Base-by-base conservation (phyloP, 129 eudicot species). In the Silybum marianum region DNA sequence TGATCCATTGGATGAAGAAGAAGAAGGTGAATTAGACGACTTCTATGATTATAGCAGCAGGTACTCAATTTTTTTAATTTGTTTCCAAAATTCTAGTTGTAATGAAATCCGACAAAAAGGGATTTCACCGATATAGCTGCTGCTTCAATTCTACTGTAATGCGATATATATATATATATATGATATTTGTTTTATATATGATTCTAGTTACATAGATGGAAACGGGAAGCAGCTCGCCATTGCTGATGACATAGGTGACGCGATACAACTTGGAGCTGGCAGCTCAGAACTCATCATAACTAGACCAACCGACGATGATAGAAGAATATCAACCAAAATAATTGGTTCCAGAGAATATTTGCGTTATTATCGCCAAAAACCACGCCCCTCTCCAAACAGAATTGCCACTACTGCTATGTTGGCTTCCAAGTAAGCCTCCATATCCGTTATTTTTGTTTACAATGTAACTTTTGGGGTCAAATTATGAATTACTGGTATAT, bases 301-400 rank as follows among this genome's bases (percentile, higher is more conserved):
- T 73, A 88, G 76, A 25, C 51, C 40, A 71, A 87, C 85, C 18
- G 78, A 78, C 12, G 80, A 86, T 67, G 36, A 32, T 32, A 40
- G 36, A 32, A 74, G 85, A 71, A 68, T 71, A 28, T 87, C 88
- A 19, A 85, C 92, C 10, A 93, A 81, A 83, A 80, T 91, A 72
- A 88, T 96, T n/a, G 99, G 99, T 3, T 96, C 99, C 3, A 87
- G 99, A 78, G 99, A 91, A 81, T 96, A 85, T 85, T 19, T 96
- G 85, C 93, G 95, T 80, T 96, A 93, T 80, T 96, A 93, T 82
- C 90, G 91, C 23, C 99, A 96, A 86, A 90, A 88, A 81, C 99
- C 93, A 70, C 91, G 90, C 6, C 98, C 99, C 9, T 83, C 97
- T 19, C 72, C 83, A 68, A 85, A 85, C 77, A 74, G 76, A 38